A percentile compares a stretch with the other conserved stretches of the same genome.
Conservation (phyloP, 1,139 yeast genomes). For the Keqinozyma sinolaborantium region DNA sequence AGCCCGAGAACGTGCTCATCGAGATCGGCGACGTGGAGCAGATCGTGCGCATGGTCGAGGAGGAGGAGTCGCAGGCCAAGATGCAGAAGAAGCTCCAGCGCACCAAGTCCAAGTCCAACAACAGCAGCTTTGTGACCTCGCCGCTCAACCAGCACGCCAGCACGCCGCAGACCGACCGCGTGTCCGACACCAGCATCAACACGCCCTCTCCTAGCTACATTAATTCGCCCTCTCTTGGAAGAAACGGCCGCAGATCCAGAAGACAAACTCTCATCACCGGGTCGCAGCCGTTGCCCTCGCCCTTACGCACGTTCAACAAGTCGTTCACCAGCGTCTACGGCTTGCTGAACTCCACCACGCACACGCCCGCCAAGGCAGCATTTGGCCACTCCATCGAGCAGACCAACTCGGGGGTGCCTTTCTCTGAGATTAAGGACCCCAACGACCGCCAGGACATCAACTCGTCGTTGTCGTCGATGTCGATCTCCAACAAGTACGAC, state of each 20-base stretch:
- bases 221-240: constrained; percentile 37
- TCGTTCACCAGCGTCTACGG: constrained; percentile 38
- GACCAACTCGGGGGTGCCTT: constrained; percentile 10
- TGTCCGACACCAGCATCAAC: constrained; percentile 1
- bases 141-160: constrained; percentile 11
- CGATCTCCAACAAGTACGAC: constrained; percentile 25
- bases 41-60: constrained; percentile 55
- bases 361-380: constrained; percentile 35
- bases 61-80: constrained; percentile 48
- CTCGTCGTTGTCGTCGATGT: constrained; percentile 42
- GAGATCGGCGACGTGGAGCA: constrained; percentile 77
- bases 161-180: constrained; percentile 10
- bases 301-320: constrained; percentile 49
- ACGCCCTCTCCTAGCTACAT: constrained; percentile 7
- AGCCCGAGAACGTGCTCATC: constrained; percentile 85
- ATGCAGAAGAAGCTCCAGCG: constrained; percentile 35
- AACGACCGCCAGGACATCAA: constrained; percentile 17
- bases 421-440: constrained; percentile 11
- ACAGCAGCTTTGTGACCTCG: constrained; percentile 14
- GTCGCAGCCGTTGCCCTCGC: constrained; percentile 82
- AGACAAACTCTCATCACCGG: constrained; percentile 80
- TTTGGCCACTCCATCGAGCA: constrained; percentile 12
- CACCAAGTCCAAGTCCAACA: constrained; percentile 16
- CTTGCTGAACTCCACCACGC: constrained; percentile 37
- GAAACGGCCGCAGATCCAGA: constrained; percentile 57